phyloP scores from a whole-genome alignment of 768 basidiomycete genomes.

The Boletus subparvulus region DNA sequence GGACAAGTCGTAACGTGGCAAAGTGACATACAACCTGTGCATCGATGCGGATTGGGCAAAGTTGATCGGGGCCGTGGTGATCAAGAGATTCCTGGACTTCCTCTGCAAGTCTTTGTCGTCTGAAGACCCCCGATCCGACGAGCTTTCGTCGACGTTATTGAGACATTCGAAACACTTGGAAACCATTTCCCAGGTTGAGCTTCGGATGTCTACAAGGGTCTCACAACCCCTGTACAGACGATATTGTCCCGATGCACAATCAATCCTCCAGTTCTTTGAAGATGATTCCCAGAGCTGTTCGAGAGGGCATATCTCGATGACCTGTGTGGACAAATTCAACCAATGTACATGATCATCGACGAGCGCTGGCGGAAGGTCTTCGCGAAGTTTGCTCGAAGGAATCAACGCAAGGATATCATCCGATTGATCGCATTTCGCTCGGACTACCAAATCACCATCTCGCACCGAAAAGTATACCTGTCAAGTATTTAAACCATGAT shows the following conservation, averaged over 20 bases:
- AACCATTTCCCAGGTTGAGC: conserved; percentile 20
- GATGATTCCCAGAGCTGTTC: conserved; percentile 20
- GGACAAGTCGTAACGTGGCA: conserved; percentile 37
- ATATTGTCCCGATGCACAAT: background rate
- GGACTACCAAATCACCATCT: background rate
- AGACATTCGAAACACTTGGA: background rate
- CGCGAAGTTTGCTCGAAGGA: background rate
- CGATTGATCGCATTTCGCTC: background rate
- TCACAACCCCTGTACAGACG: background rate
- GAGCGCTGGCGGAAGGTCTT: background rate
- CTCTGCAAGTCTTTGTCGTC: no score
- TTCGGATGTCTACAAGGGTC: conserved; percentile 22
- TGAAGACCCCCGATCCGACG: no score
- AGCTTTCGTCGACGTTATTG: no score
- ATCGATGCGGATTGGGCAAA: background rate
- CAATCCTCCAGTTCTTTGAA: conserved; percentile 20
- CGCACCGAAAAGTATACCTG: background rate
- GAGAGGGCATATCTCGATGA: conserved; percentile 27
- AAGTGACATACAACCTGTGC: conserved; percentile 15
- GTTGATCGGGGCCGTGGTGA: conserved; percentile 3
- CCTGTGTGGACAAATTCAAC: conserved; percentile 14
- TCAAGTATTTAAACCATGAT: background rate
- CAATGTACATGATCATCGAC: conserved; percentile 24
- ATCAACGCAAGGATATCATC: background rate
- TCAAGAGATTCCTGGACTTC: conserved; percentile 1